These are phyloP conservation scores for Penicillium psychrosexuale DNA, from an alignment of 2,329 filamentous ascomycete species.

Conservation along the genomic window DNA sequence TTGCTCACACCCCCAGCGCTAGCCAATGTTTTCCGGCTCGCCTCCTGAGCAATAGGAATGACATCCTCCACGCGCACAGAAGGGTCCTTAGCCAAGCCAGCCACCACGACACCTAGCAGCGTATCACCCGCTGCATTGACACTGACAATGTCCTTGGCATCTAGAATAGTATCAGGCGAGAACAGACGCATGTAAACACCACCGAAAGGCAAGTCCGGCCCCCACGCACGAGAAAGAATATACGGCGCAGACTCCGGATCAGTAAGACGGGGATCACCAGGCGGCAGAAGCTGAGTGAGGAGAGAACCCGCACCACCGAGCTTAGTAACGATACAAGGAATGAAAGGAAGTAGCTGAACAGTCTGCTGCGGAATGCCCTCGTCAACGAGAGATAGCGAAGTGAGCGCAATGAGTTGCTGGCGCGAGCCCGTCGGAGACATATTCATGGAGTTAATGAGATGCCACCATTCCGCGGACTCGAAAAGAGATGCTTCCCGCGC, in stretches of 20 bases:
- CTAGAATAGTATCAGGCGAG: constrained; percentile 62
- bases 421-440: constrained; percentile 65
- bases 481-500: constrained; percentile 67
- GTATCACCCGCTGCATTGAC: constrained; percentile 96
- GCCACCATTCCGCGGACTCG: constrained; percentile 71
- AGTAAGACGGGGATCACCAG: constrained; percentile 65
- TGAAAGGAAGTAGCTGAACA: constrained; percentile 81
- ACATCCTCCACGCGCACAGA: constrained; percentile 54
- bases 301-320: constrained; percentile 73
- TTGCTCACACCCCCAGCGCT: constrained; percentile 66
- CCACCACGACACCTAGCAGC: constrained; percentile 79
- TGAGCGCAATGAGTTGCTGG: constrained; percentile 68
- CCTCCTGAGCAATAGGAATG: constrained; percentile 76
- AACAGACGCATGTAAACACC: constrained; percentile 83
- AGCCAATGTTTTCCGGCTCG: constrained; percentile 73
- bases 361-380: constrained; percentile 78
- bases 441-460: constrained; percentile 72
- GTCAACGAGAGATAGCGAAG: constrained; percentile 66
- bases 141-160: constrained; percentile 66
- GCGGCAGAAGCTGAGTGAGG: constrained; percentile 66
- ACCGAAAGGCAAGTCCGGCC: constrained; percentile 60
- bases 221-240: constrained; percentile 63
- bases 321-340: constrained; percentile 81
- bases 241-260: constrained; percentile 63
- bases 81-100: constrained; percentile 62